These are phyloP conservation scores for Starmerella vitae DNA, from an alignment of 805 yeast species.

Conservation along the genomic window DNA sequence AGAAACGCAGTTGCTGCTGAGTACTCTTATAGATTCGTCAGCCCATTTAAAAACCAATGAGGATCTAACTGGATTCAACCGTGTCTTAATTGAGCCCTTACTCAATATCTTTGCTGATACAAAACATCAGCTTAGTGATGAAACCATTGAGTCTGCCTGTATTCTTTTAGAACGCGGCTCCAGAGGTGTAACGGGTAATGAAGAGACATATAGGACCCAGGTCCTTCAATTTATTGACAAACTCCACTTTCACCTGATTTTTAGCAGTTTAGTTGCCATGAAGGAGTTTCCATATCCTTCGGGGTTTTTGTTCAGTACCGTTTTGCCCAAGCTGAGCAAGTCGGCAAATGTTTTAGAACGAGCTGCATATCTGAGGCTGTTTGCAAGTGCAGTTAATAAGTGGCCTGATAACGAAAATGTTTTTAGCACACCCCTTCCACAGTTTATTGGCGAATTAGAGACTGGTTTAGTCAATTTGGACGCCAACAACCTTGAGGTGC, in stretches of 20 bases:
- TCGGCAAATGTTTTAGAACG: conserved; percentile 26
- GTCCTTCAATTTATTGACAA: conserved; percentile 1
- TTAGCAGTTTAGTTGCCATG: conserved; percentile 12
- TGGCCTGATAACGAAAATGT: conserved; percentile 28
- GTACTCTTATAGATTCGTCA: conserved; percentile 23
- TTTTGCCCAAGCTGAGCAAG: conserved; percentile 33
- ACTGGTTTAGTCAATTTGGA: conserved; percentile 14
- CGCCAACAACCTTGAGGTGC: conserved; percentile 34
- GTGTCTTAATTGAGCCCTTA: conserved; percentile 1
- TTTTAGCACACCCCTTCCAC: background rate
- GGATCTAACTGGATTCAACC: conserved; percentile 18
- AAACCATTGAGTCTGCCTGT: conserved; percentile 15
- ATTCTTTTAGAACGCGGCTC: conserved; percentile 20
- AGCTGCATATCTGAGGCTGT: conserved; percentile 42
- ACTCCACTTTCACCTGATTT: conserved; percentile 9
- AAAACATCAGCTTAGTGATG: background rate
- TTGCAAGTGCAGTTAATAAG: conserved; percentile 46
- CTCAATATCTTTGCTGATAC: conserved; percentile 1
- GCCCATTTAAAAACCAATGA: conserved; percentile 6
- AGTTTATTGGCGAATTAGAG: conserved; percentile 18
- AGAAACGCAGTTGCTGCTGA: conserved; percentile 17
- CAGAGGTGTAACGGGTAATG: conserved; percentile 14
- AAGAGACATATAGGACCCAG: conserved; percentile 13
- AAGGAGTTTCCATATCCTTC: conserved; percentile 5
- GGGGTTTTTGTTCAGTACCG: conserved; percentile 31